phyloP scores from a whole-genome alignment of 75 land plant genomes.

The Pinus taeda region DNA sequence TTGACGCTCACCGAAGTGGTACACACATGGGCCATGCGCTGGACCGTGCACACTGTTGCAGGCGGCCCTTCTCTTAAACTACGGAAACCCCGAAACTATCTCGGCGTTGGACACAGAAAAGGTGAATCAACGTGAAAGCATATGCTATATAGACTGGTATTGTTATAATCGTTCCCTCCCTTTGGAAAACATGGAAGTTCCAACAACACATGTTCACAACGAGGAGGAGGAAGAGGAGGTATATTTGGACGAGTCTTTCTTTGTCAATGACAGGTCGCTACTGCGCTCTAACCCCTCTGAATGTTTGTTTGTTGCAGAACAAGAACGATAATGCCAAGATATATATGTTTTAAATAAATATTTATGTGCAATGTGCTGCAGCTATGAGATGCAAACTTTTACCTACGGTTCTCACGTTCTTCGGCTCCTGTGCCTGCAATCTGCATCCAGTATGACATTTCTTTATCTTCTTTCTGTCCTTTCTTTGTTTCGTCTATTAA shows the following conservation, averaged over 20 bases:
- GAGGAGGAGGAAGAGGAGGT: background rate
- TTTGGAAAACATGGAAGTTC: background rate
- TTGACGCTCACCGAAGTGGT: no score
- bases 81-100: no score
- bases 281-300: background rate
- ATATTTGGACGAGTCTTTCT: conserved; percentile 3
- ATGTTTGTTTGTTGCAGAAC: background rate
- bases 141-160: no score
- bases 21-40: no score
- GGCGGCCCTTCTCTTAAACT: no score
- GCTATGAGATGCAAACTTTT: conserved; percentile 7
- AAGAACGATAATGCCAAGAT: background rate
- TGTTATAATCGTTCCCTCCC: no score
- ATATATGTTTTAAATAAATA: background rate
- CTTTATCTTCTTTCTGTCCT: no score
- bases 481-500: no score
- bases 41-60: no score
- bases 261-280: background rate
- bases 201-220: background rate
- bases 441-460: background rate
- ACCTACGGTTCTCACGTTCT: conserved; percentile 11
- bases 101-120: no score
- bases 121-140: no score
- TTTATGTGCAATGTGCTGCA: background rate
- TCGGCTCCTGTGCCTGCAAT: conserved; percentile 6